Evolutionary conservation across 352 stramenopile species (phyloP), one percentile per base, ranked within the genome.

Genomic region (Blastocystis sp.): DNA sequence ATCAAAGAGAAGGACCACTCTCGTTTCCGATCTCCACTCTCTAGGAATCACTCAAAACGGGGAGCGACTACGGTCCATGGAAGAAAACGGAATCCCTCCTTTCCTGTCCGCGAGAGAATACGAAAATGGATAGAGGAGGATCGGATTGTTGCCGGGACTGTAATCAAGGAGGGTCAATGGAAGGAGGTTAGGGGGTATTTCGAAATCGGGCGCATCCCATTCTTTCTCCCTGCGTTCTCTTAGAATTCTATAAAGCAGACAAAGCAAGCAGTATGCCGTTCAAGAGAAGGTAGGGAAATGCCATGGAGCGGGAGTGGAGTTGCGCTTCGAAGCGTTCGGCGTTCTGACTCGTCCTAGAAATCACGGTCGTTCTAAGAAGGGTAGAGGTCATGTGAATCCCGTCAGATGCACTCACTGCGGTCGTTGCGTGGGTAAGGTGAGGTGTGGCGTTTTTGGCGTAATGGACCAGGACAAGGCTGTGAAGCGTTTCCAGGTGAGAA

Each of bases 401-500:
- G 62, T 89, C 10, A 29, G 79, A 66, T 89, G 79, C 29, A 80
- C 79, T 45, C 63, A 89, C 60, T 89, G 79, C 29, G 31, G 33
- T 70, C 79, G 79, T 62, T 89, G 79, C 45, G 79, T 89, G 0
- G 37, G 37, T 2, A 89, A 89, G 55, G 74, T 85, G 37, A 0
- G 26, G 1, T 55, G 33, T 85, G 21, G 51, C 1, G 4, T 3
- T 29, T 45, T 67, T 16, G 59, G 29, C 21, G 39, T 81, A 33
- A 81, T 35, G 10, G 21, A 24, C 21, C 51, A 97, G 92, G 94
- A 97, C 91, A 97, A 97, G 93, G 94, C 94, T 67, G 96, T 97
- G 92, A 96, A 96, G 93, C 92, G 94, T 71, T 96, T 97, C 91
- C 94, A 96, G 88, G 94, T 97, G 29, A 92, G 91, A 90, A 91